phyloP scores from a whole-genome alignment of 73 alveolate species.

The Paramecium pentaurelia region DNA sequence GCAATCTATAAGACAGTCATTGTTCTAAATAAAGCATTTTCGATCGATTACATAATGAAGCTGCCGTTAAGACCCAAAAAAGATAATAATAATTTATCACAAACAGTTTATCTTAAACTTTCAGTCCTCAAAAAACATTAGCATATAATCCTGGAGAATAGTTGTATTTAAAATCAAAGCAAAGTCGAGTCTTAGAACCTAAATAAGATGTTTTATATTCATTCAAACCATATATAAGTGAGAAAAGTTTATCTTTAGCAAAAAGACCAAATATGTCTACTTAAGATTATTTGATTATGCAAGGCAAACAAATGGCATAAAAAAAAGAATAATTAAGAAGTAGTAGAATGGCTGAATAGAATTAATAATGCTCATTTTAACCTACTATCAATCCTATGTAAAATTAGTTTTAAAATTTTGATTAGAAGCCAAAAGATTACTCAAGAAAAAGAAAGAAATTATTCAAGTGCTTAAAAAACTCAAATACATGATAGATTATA shows the following conservation, averaged over 20 bases:
- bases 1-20: not conserved
- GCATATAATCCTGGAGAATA: constrained; percentile 7
- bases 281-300: not conserved
- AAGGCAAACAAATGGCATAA: not conserved
- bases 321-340: constrained; percentile 24
- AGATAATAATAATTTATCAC: not conserved
- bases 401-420: not conserved
- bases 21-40: constrained; percentile 21
- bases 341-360: not conserved
- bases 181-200: not conserved
- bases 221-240: not conserved
- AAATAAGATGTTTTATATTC: not conserved
- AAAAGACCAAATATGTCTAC: not conserved
- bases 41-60: constrained; percentile 18
- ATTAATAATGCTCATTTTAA: not conserved
- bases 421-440: constrained; percentile 8
- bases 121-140: not conserved
- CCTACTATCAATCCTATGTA: not conserved
- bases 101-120: not conserved
- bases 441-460: not conserved
- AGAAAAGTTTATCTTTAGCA: not conserved
- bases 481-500: not conserved
- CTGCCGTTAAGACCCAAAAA: constrained; percentile 13
- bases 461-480: not conserved
- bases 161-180: not conserved